Percentiles rank a stretch among this genome's conserved stretches.
Evolutionary conservation across 768 basidiomycete genomes (phyloP).

Genomic region (Suillus luteus): DNA sequence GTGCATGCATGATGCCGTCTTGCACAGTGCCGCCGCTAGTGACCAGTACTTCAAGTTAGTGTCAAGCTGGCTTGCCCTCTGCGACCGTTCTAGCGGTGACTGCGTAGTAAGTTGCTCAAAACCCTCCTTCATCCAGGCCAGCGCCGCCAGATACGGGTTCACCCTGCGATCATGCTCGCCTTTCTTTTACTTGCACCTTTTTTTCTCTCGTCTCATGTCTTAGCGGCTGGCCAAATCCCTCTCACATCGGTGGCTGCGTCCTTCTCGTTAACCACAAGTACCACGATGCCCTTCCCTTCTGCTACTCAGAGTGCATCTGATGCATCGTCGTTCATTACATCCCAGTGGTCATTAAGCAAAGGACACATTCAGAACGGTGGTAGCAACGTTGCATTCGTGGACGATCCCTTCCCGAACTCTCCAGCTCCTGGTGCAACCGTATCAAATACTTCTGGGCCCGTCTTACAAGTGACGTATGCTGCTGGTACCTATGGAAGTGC

Average conservation of each 20-base stretch:
- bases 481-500: conserved; percentile 58
- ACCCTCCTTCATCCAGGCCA: neutral
- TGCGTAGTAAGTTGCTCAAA: neutral
- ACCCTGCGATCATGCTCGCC: neutral
- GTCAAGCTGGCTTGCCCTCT: neutral
- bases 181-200: neutral
- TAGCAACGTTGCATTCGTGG: conserved; percentile 59
- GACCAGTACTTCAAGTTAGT: no score
- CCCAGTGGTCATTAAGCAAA: conserved; percentile 63
- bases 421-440: conserved; percentile 36
- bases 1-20: no score
- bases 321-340: conserved; percentile 51
- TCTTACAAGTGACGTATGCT: conserved; percentile 65
- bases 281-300: conserved; percentile 64
- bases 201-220: conserved; percentile 5
- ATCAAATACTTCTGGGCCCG: conserved; percentile 36
- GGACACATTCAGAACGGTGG: conserved; percentile 61
- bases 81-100: neutral
- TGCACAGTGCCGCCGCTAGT: no score
- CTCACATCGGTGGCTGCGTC: conserved; percentile 44
- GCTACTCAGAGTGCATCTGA: conserved; percentile 54
- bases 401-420: conserved; percentile 63
- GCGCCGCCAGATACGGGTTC: neutral
- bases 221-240: conserved; percentile 10
- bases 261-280: conserved; percentile 61